Percentiles rank a stretch among this genome's conserved stretches.
Evolutionary conservation across 1,139 yeast genomes (phyloP).

Genomic region (Candida labiduridarum): DNA sequence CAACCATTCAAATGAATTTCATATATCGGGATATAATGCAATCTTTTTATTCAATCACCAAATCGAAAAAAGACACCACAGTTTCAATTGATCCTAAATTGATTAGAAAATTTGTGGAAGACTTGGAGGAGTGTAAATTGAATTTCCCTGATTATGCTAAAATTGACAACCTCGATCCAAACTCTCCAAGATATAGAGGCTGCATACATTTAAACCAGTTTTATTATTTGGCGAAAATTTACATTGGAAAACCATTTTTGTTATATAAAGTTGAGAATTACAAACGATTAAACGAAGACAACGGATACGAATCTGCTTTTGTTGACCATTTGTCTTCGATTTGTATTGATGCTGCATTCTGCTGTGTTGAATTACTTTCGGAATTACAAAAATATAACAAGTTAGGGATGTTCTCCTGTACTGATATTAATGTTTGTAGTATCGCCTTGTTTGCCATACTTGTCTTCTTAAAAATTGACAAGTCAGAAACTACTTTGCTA

Average conservation of each 20-base stretch:
- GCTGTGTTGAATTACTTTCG: slow-evolving; percentile 19
- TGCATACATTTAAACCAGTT: slow-evolving; percentile 19
- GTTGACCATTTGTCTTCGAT: slow-evolving; percentile 21
- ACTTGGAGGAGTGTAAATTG: slow-evolving; percentile 16
- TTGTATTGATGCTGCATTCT: slow-evolving; percentile 23
- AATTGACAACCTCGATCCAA: slow-evolving; percentile 14
- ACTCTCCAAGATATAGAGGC: slow-evolving; percentile 15
- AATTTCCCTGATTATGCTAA: slow-evolving; percentile 17
- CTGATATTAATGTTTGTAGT: slow-evolving; percentile 22
- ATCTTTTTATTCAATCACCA: slow-evolving; percentile 11
- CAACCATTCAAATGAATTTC: slow-evolving; percentile 17
- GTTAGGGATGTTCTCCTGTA: slow-evolving; percentile 21
- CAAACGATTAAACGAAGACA: slow-evolving; percentile 9
- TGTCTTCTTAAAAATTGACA: slow-evolving; percentile 20
- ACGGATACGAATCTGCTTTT: slow-evolving; percentile 17
- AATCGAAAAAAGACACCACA: slow-evolving; percentile 11
- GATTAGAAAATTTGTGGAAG: slow-evolving; percentile 17
- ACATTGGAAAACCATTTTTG: slow-evolving; percentile 23
- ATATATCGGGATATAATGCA: slow-evolving; percentile 19
- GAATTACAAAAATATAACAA: slow-evolving; percentile 19
- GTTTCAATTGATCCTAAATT: slow-evolving; percentile 17
- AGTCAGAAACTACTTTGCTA: slow-evolving; percentile 18
- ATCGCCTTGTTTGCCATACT: slow-evolving; percentile 20
- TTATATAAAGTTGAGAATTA: slow-evolving; percentile 21
- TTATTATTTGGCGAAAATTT: slow-evolving; percentile 21